A percentile compares a stretch with the other conserved stretches of the same genome.
Evolutionary conservation across 768 basidiomycete species (phyloP).

Genomic region (Lanmaoa pseudosensibilis): DNA sequence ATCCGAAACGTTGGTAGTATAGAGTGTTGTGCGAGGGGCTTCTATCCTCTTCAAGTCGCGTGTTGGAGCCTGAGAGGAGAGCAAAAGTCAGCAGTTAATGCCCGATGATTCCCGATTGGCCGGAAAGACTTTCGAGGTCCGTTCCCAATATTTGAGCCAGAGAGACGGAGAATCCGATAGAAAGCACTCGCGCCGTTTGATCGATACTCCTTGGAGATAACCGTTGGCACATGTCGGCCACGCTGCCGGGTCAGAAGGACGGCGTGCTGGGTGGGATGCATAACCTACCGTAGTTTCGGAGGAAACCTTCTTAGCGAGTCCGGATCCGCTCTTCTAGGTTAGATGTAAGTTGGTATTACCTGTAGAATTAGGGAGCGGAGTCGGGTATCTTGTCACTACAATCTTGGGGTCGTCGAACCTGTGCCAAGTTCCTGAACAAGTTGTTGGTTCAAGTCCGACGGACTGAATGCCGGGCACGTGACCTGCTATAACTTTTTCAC

Average conservation of each 20-base stretch:
- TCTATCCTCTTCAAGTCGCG: not conserved
- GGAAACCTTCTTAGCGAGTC: slow-evolving; percentile 5
- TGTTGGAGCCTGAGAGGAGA: not conserved
- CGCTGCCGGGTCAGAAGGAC: slow-evolving; percentile 6
- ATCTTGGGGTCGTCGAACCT: not conserved
- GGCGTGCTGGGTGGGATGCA: not conserved
- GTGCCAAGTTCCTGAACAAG: too few relatives aligned
- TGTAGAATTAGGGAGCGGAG: not conserved
- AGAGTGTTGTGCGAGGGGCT: not conserved
- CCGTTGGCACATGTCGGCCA: slow-evolving; percentile 16
- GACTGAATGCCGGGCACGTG: too few relatives aligned
- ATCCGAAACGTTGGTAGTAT: not conserved
- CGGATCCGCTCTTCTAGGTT: not conserved
- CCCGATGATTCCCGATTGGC: not conserved
- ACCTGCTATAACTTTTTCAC: slow-evolving; percentile 13
- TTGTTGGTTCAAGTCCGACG: not conserved
- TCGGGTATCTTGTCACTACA: not conserved
- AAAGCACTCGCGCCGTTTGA: not conserved
- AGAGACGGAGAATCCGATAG: not conserved
- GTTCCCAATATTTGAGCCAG: not conserved
- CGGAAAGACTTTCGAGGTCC: not conserved
- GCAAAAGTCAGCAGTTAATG: not conserved
- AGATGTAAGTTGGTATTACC: not conserved
- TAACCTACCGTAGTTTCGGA: not conserved
- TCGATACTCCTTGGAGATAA: slow-evolving; percentile 16